Percentiles rank a stretch among this genome's conserved stretches.
phyloP scores from a whole-genome alignment of 148 eudicot genomes.

The Hydrangea macrophylla region DNA sequence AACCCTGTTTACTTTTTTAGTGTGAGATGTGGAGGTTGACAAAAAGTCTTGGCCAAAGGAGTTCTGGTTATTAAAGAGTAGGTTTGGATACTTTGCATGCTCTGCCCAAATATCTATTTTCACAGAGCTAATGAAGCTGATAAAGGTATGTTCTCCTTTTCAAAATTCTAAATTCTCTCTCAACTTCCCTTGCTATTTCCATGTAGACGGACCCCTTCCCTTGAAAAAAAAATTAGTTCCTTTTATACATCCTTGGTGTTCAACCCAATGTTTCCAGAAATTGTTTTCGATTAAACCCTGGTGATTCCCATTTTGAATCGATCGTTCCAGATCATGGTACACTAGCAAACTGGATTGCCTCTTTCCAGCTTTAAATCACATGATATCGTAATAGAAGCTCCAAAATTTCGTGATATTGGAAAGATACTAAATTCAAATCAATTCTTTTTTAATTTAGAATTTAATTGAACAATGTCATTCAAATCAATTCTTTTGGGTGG shows the following conservation, averaged over 20 bases:
- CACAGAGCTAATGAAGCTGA: conserved; percentile 7
- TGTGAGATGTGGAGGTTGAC: conserved; percentile 46
- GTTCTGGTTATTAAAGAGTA: conserved; percentile 4
- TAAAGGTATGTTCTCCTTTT: conserved; percentile 12
- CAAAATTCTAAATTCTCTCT: conserved; percentile 2
- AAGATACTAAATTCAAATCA: too few species aligned
- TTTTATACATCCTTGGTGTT: neutral
- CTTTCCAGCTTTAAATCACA: too few species aligned
- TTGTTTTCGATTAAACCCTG: too few species aligned
- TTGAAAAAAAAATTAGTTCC: neutral
- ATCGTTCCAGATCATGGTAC: too few species aligned
- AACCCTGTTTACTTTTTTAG: conserved; percentile 44
- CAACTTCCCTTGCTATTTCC: conserved; percentile 1
- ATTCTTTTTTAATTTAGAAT: too few species aligned
- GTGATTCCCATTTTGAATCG: too few species aligned
- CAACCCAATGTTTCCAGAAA: too few species aligned
- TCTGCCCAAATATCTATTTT: neutral
- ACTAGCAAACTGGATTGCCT: too few species aligned
- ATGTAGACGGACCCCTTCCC: neutral
- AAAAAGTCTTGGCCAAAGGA: conserved; percentile 31
- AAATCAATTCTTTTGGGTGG: too few species aligned
- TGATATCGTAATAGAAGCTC: too few species aligned
- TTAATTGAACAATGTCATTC: too few species aligned
- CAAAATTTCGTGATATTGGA: too few species aligned
- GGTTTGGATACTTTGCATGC: conserved; percentile 13